These are phyloP conservation scores for Exophiala sp. DNA, from an alignment of 2,329 filamentous ascomycete genomes.

Conservation along the genomic window DNA sequence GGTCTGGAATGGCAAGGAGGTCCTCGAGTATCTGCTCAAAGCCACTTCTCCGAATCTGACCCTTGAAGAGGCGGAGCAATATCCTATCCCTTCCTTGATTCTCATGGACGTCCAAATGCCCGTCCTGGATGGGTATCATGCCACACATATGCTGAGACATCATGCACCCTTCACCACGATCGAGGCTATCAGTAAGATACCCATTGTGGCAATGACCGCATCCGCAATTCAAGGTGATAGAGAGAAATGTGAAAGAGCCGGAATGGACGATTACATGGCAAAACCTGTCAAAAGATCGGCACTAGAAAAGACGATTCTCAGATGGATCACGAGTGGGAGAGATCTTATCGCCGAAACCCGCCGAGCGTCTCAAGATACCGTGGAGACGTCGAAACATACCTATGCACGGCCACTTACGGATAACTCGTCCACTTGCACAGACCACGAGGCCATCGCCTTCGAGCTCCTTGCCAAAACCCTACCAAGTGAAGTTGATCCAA, in stretches of 20 bases:
- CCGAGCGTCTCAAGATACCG: neutral
- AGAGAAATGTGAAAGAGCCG: slow-evolving; percentile 69
- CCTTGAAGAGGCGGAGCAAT: slow-evolving; percentile 37
- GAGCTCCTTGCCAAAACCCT: slow-evolving; percentile 16
- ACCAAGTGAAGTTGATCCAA: slow-evolving; percentile 16
- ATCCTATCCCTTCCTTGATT: slow-evolving; percentile 67
- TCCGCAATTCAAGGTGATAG: slow-evolving; percentile 73
- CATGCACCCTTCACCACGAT: slow-evolving; percentile 62
- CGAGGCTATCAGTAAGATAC: slow-evolving; percentile 56
- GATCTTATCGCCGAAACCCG: neutral
- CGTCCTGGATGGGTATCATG: slow-evolving; percentile 73
- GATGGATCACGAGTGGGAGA: slow-evolving; percentile 52
- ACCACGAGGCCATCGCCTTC: slow-evolving; percentile 20
- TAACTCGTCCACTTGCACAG: slow-evolving; percentile 25
- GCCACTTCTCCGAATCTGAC: slow-evolving; percentile 42
- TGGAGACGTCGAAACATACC: slow-evolving; percentile 1
- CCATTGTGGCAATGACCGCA: slow-evolving; percentile 79
- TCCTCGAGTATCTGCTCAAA: slow-evolving; percentile 64
- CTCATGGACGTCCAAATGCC: slow-evolving; percentile 77
- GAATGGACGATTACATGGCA: slow-evolving; percentile 74
- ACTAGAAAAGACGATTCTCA: slow-evolving; percentile 67
- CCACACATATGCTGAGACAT: slow-evolving; percentile 69
- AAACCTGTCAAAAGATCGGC: slow-evolving; percentile 68
- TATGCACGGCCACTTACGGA: slow-evolving; percentile 15
- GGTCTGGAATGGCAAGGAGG: slow-evolving; percentile 75